These are phyloP conservation scores for Pythium scleroteichum DNA, from an alignment of 352 stramenopile species.

Conservation along the genomic window DNA sequence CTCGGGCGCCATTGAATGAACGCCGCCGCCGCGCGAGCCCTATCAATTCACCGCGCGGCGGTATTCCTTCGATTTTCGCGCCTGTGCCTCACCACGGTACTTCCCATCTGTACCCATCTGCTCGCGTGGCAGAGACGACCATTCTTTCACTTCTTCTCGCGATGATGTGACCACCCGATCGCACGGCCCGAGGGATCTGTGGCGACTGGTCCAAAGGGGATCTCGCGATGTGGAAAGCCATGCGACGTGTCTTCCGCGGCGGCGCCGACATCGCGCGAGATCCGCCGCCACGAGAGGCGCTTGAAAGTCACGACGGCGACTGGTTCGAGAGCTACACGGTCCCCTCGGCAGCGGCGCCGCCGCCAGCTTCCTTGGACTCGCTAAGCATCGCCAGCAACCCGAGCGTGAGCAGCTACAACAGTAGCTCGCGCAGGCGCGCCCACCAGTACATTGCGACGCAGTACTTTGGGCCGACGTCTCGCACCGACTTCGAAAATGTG, in stretches of 20 bases:
- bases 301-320: slow-evolving; percentile 11
- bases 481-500: not conserved
- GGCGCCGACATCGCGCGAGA: not conserved
- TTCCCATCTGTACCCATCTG: not conserved
- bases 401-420: slow-evolving; percentile 57
- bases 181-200: too few species aligned
- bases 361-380: slow-evolving; percentile 20
- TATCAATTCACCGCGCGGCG: too few species aligned
- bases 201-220: not conserved
- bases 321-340: slow-evolving; percentile 13
- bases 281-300: slow-evolving; percentile 3
- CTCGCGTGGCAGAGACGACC: slow-evolving; percentile 6
- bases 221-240: slow-evolving; percentile 15
- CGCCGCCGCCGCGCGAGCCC: too few species aligned
- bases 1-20: not conserved
- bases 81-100: too few species aligned
- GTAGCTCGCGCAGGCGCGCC: slow-evolving; percentile 40
- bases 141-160: not conserved
- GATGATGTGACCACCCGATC: not conserved
- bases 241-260: slow-evolving; percentile 12
- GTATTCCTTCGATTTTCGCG: too few species aligned
- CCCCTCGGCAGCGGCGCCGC: not conserved
- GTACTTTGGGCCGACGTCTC: slow-evolving; percentile 28
- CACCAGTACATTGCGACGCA: slow-evolving; percentile 54
- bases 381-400: slow-evolving; percentile 47